Conservation (phyloP, 2,329 filamentous ascomycete genomes). For the Neopestalotiopsis sp. region DNA sequence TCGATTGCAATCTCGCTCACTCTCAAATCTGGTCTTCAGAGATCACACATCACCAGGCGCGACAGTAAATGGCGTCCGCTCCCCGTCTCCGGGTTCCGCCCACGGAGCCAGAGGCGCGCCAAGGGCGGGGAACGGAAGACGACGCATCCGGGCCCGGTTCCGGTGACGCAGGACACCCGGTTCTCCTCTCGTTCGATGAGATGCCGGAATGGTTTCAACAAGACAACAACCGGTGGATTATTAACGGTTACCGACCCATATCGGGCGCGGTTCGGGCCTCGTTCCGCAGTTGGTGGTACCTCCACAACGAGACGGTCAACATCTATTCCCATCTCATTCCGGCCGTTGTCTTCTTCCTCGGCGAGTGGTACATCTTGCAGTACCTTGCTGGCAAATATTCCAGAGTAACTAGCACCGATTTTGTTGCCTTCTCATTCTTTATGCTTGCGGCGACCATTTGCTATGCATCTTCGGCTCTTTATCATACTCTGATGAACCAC, state of each 20-base stretch:
- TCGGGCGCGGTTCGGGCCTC: not conserved
- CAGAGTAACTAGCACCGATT: not conserved
- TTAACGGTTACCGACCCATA: not conserved
- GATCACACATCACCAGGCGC: not conserved
- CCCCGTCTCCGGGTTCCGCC: not conserved
- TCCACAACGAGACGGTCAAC: not conserved
- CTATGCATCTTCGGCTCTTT: not conserved
- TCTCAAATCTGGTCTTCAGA: not conserved
- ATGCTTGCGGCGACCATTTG: not conserved
- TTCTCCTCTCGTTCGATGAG: not conserved
- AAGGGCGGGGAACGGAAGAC: not conserved
- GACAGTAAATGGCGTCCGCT: not conserved
- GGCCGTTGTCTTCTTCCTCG: not conserved
- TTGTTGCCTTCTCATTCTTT: not conserved
- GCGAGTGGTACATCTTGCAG: constrained; percentile 4
- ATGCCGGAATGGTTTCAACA: not conserved
- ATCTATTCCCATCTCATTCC: not conserved
- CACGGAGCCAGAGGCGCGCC: too few species aligned
- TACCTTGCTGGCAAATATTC: not conserved
- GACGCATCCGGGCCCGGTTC: not conserved
- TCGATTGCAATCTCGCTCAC: not conserved
- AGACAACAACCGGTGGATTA: not conserved
- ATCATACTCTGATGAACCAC: constrained; percentile 5
- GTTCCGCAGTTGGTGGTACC: not conserved
- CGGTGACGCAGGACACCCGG: not conserved